Base-by-base conservation (phyloP, 169 alveolate species). In the Plasmodium malariae region DNA sequence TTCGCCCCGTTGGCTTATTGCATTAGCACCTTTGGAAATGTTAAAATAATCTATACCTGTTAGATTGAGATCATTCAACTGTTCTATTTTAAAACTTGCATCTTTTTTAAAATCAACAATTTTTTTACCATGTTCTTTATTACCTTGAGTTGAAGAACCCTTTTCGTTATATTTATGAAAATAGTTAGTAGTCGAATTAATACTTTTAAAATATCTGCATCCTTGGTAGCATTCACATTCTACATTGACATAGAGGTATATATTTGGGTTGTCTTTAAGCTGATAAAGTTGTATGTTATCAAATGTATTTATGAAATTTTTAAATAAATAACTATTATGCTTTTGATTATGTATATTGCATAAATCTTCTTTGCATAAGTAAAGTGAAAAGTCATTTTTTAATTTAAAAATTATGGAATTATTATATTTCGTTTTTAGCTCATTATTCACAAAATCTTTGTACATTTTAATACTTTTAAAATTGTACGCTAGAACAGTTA, bases 221-320 rank as follows among this genome's bases (percentile, higher is more conserved):
- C 65, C 65, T 14, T 54, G 17, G 24, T 54, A 54, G 17, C 65
- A 54, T 54, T 17, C 65, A 54, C 17, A 54, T 54, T 54, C 65
- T 19, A 54, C 14, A 19, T 54, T 54, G 1, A 19, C 14, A 19
- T 54, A 54, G 3, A 54, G 30, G 17, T 54, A 54, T 17, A 54
- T 54, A 54, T 14, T 17, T 17, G 65, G 65, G 1, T 54, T 19
- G 17, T 54, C 24, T 54, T 54, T 54, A 19, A 54, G 65, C 24
- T 54, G 65, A 19, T 54, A 54, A 1, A 54, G 0, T 14, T 54
- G 65, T 54, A 54, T 14, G 17, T 54, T 14, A 19, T 19, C 30
- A 19, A 14, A 54, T 5, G 14, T 54, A 19, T 54, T 54, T 54
- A 54, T 54, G 17, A 54, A 54, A 9, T 54, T 54, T 54, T 54